Evolutionary conservation across 352 stramenopile genomes (phyloP).

Genomic region (Aphanomyces astaci): DNA sequence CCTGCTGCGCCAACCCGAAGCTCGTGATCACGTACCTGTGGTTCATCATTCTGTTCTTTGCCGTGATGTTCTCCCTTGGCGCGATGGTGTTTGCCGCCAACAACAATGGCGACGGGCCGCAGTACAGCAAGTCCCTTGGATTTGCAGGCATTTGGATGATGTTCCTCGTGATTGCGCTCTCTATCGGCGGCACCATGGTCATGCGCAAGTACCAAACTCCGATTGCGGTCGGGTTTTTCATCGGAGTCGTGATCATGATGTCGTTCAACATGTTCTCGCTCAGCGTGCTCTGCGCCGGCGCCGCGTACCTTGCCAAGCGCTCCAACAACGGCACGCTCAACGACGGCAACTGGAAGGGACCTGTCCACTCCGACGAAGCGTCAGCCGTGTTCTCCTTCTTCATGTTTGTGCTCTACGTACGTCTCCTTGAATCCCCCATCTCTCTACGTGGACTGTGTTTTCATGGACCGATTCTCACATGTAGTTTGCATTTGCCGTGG

Average conservation of each 20-base stretch:
- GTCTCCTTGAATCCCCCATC: slow-evolving; percentile 23
- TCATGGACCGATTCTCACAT: background rate
- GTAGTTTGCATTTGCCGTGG: slow-evolving; percentile 51
- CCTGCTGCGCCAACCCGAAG: slow-evolving; percentile 72
- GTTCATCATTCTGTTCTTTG: slow-evolving; percentile 66
- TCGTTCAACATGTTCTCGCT: slow-evolving; percentile 82
- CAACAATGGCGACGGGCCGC: slow-evolving; percentile 52
- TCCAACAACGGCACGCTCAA: slow-evolving; percentile 32
- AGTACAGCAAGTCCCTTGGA: slow-evolving; percentile 68
- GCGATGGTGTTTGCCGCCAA: slow-evolving; percentile 79
- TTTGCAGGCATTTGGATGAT: slow-evolving; percentile 81
- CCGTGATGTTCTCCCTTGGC: slow-evolving; percentile 79
- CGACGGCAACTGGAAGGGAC: slow-evolving; percentile 44
- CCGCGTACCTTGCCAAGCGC: slow-evolving; percentile 58
- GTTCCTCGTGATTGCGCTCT: slow-evolving; percentile 72
- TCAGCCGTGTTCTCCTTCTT: slow-evolving; percentile 79
- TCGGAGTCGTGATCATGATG: slow-evolving; percentile 88
- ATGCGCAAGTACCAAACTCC: slow-evolving; percentile 86
- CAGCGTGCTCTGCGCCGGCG: slow-evolving; percentile 63
- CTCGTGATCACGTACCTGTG: slow-evolving; percentile 79
- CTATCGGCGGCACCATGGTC: slow-evolving; percentile 76
- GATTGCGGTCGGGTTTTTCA: slow-evolving; percentile 82
- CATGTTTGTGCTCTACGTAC: slow-evolving; percentile 81
- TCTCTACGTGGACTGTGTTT: background rate
- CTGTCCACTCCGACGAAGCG: slow-evolving; percentile 68